Percentiles rank a stretch among this genome's conserved stretches.
phyloP scores from a whole-genome alignment of 225 moss, liverwort and hornwort genomes.

The Asterella californica region DNA sequence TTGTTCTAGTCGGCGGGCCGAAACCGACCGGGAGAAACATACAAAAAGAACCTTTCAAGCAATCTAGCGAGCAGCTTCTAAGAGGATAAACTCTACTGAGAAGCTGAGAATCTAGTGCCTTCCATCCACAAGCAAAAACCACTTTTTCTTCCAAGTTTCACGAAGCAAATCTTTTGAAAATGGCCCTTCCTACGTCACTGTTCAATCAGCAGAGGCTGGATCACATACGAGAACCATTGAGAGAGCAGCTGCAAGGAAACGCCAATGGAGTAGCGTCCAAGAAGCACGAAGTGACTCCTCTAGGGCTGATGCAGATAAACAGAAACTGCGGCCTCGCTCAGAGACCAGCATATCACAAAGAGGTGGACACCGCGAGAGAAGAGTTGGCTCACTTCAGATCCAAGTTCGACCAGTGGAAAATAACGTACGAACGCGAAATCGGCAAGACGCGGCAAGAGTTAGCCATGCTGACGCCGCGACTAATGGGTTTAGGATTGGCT shows the following conservation, averaged over 20 bases:
- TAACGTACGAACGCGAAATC: conserved; percentile 37
- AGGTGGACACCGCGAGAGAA: conserved; percentile 29
- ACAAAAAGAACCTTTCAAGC: too few relatives aligned
- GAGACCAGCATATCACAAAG: conserved; percentile 20
- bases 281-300: conserved; percentile 1
- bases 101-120: background rate
- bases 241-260: conserved; percentile 21
- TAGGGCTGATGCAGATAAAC: conserved; percentile 1
- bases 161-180: background rate
- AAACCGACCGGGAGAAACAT: background rate
- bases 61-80: too few relatives aligned
- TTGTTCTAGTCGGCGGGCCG: background rate
- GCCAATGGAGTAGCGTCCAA: background rate
- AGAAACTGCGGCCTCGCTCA: conserved; percentile 13
- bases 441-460: conserved; percentile 31
- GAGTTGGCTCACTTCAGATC: conserved; percentile 31
- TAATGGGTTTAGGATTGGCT: conserved; percentile 36
- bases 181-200: conserved; percentile 2
- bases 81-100: too few relatives aligned
- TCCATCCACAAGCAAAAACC: background rate
- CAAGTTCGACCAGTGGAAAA: conserved; percentile 37
- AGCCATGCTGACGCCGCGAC: conserved; percentile 30
- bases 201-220: conserved; percentile 24
- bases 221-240: conserved; percentile 19
- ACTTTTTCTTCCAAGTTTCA: too few relatives aligned